Base-by-base conservation (phyloP, 73 alveolate species). In the Tetrahymena elliotti region DNA sequence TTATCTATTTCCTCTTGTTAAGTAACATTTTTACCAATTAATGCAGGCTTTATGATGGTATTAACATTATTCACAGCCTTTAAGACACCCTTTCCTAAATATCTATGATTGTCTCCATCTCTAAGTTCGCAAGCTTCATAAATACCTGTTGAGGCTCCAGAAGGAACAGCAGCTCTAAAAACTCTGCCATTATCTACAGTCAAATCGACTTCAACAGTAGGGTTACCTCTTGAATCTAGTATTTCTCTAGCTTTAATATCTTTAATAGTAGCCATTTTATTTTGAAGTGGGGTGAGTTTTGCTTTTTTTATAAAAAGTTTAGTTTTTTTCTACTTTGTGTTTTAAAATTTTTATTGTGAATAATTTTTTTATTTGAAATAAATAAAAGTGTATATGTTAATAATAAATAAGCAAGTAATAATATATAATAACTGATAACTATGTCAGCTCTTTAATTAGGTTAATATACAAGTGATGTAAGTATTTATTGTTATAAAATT, bases 61-160 rank as follows among this genome's bases (percentile, higher is more conserved):
- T 98, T 97, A 27, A 98, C 98, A 84, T 98, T 98, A 83, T 97
- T 97, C 37, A 98, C 99, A 12, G 99, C 99, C 54, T 97, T 95
- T n/a, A 95, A 94, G 38, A 97, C 99, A 35, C 99, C 99, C 94
- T 97, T 98, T 68, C 99, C 99, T 36, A 97, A 94, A 96, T 97
- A 97, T 41, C 98, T 96, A 88, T 94, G 95, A 84, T 84, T 84
- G 95, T 96, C 97, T 33, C 94, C 96, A 22, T 96, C 98, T 94
- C 99, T 97, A 12, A 98, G 96, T 95, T 98, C 99, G 33, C 98
- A 96, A 4, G 99, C 99, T 97, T 98, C 99, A 39, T 97, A 97
- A 84, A 97, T 96, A 27, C 99, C 99, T 95, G 99, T 98, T 84
- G 99, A 98, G 6, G 99, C 99, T 3, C 99, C 99, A 84, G 98